Base-by-base conservation (phyloP, 1,139 yeast genomes). In the Candida sp. region DNA sequence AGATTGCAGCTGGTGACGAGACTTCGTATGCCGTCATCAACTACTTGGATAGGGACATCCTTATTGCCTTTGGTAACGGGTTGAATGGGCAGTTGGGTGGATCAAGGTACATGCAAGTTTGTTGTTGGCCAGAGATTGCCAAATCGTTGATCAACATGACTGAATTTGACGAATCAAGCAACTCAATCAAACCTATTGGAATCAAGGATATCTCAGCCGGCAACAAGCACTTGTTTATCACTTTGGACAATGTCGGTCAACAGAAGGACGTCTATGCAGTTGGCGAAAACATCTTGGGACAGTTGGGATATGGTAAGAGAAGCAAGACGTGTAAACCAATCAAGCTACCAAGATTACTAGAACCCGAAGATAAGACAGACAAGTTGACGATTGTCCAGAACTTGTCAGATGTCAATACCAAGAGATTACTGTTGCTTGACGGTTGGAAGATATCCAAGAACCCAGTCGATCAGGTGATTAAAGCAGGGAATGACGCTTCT, bases 1-100 rank as follows among this genome's bases (percentile, higher is more conserved):
- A 75, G 23, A 78, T 91, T 5, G 80, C 78, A 26, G 94, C 97
- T 11, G 85, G 89, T 33, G 87, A 87, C 30, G 84, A 83, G 37
- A 78, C 93, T 0, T 80, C 94, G 0, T 90, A 78, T 68, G 77
- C 85, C 17, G 71, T 80, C 7, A 63, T 83, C 44, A 68, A 57
- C 23, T 63, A 67, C 30, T 59, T 67, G 25, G 50, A 56, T 44
- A 63, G 68, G 48, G 67, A 70, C 11, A 54, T 73, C 8, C 68
- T 82, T 49, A 73, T 86, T 58, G 78, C 91, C 5, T 86, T 92
- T 71, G 99, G 99, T 26, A 85, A 85, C 60, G 97, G 98, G 4
- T 68, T 88, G 48, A 80, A 81, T 59, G 99, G 98, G n/a, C 96
- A 91, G 68, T 75, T 92, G 51, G 99, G 98, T 17, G 81, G 84